Percentiles rank a stretch among this genome's conserved stretches.
Evolutionary conservation across 352 stramenopile species (phyloP).

Genomic region (Elongisporangium anandrum): DNA sequence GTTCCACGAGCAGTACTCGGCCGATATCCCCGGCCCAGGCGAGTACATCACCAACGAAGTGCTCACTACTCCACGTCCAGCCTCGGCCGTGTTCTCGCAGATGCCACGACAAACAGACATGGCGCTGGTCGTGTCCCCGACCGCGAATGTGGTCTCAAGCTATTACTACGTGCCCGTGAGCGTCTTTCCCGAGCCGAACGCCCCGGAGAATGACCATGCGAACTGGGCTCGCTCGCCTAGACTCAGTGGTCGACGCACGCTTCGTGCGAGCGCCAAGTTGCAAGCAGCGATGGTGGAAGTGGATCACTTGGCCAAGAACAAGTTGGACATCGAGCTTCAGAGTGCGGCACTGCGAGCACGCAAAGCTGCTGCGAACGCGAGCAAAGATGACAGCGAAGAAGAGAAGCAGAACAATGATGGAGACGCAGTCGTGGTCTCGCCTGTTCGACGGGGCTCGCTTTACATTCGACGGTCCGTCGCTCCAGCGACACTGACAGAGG

Average conservation of each 20-base stretch:
- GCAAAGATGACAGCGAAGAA: background rate
- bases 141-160: conserved; percentile 45
- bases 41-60: conserved; percentile 45
- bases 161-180: conserved; percentile 53
- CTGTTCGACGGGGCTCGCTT: background rate
- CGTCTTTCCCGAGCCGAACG: conserved; percentile 20
- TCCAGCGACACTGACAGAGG: background rate
- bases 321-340: conserved; percentile 21
- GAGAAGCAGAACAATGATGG: background rate
- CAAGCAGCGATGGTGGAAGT: conserved; percentile 2
- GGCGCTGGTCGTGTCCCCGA: conserved; percentile 21
- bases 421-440: background rate
- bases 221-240: conserved; percentile 41
- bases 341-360: conserved; percentile 10
- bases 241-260: conserved; percentile 17
- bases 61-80: conserved; percentile 19
- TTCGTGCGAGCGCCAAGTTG: conserved; percentile 4
- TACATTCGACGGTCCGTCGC: background rate
- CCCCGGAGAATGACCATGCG: conserved; percentile 18
- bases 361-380: conserved; percentile 1
- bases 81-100: conserved; percentile 48
- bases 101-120: conserved; percentile 31
- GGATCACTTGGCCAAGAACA: conserved; percentile 2
- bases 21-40: conserved; percentile 31
- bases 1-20: conserved; percentile 44